Base-by-base conservation (phyloP, 805 yeast genomes). In the Saccharomyces paradoxus region DNA sequence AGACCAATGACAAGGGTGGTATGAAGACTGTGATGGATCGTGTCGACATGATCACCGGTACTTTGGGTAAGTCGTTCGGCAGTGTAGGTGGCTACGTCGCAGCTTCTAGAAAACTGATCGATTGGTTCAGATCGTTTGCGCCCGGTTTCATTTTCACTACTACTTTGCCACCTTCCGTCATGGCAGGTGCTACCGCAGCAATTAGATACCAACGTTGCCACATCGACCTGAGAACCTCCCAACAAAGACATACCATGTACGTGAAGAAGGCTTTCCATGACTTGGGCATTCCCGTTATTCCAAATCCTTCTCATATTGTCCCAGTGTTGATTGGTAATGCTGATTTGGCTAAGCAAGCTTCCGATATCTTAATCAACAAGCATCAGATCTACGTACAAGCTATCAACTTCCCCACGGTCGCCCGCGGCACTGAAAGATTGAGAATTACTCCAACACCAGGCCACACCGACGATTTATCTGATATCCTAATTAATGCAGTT, bases 401-500 rank as follows among this genome's bases (percentile, higher is more conserved):
- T 49, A 94, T 94, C 71, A 94, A 94, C 76, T 94, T 86, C 83
- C 99, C 99, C 57, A 94, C 99, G 26, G 99, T 94, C 57, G 86
- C 97, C 21, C 83, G 87, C 62, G 99, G 99, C 57, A 86, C 90
- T 60, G 99, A 94, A 76, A 84, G 99, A 70, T 81, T 94, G 65
- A 84, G 99, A 74, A 83, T 94, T 68, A 94, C 99, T n/a, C 98
- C 99, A 54, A 91, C 99, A 46, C 99, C 99, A 41, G 97, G 97
- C 53, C 99, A 94, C 71, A 81, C 83, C 21, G 78, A 82, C 55
- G 87, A 84, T 55, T 77, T 89, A 50, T 79, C 92, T 52, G 89
- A 90, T 68, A 78, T 82, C 60, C 79, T 94, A 62, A 78, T 94
- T 53, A 81, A 74, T 10, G 89, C 97, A 12, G 77, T 94, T 50